Conservation (phyloP, 2,329 filamentous ascomycete species). For the Fusarium temperatum region DNA sequence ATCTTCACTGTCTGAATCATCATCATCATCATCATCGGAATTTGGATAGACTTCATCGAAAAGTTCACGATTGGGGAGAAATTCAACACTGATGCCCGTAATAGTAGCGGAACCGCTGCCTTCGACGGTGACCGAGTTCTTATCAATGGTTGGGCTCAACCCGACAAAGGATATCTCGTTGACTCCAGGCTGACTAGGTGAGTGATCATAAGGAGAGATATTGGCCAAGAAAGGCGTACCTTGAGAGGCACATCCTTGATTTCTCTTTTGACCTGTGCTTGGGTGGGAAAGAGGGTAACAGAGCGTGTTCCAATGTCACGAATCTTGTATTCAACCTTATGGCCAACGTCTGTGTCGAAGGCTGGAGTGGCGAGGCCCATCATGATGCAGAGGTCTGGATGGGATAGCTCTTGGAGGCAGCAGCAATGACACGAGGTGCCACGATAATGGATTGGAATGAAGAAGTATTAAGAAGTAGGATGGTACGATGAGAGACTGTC, state of each 20-base stretch:
- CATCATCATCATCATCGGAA: slow-evolving; percentile 47
- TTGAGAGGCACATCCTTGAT: slow-evolving; percentile 59
- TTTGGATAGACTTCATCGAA: slow-evolving; percentile 65
- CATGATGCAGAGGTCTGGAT: not conserved
- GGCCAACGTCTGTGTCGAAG: slow-evolving; percentile 50
- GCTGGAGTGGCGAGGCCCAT: not conserved
- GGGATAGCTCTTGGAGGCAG: not conserved
- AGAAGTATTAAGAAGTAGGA: not conserved
- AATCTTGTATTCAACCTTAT: slow-evolving; percentile 62
- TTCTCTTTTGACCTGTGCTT: slow-evolving; percentile 69
- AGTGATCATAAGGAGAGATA: not conserved
- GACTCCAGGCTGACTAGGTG: slow-evolving; percentile 55
- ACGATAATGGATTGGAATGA: not conserved
- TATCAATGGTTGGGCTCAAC: slow-evolving; percentile 63
- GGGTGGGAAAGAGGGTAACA: slow-evolving; percentile 69
- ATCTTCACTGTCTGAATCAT: slow-evolving; percentile 43
- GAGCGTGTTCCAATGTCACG: slow-evolving; percentile 66
- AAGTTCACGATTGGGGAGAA: slow-evolving; percentile 62
- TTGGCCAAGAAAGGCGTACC: slow-evolving; percentile 18
- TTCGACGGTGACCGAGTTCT: slow-evolving; percentile 69
- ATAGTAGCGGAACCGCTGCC: slow-evolving; percentile 65
- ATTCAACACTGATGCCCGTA: slow-evolving; percentile 68
- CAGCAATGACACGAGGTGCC: not conserved
- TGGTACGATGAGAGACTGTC: not conserved
- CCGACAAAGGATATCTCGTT: slow-evolving; percentile 68